phyloP scores from a whole-genome alignment of 164 flowering plant species.

The Stephania japonica region DNA sequence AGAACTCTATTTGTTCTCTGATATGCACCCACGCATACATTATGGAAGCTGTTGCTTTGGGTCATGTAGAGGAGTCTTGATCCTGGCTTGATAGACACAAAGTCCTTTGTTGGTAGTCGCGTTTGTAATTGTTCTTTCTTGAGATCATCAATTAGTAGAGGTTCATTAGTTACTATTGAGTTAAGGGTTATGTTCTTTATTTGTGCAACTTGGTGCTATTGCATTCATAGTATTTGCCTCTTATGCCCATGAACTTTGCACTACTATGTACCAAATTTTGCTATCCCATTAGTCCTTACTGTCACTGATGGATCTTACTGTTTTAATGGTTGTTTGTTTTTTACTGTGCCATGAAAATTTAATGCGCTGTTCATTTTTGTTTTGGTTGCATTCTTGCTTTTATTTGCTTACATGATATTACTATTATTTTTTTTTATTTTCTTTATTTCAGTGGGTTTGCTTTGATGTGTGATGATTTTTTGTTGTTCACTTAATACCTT shows the following conservation, averaged over 20 bases:
- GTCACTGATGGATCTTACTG: background rate
- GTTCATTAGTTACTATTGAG: background rate
- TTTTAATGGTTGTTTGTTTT: background rate
- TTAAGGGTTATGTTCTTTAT: background rate
- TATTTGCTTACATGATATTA: too few relatives aligned
- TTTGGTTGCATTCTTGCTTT: background rate
- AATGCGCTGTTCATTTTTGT: background rate
- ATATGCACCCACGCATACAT: background rate
- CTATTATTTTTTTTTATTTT: background rate
- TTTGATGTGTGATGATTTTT: background rate
- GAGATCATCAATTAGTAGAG: background rate
- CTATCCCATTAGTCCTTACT: background rate
- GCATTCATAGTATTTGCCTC: background rate
- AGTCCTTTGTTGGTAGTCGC: background rate
- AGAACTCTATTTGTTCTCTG: background rate
- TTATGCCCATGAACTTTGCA: background rate
- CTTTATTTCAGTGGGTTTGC: background rate
- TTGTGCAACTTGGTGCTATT: background rate
- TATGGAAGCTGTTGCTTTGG: background rate
- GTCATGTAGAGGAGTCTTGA: too few relatives aligned
- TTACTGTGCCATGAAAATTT: background rate
- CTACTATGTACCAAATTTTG: background rate
- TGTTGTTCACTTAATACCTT: background rate
- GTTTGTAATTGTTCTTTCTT: background rate
- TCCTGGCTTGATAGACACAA: background rate